These are phyloP conservation scores for Barnettozyma populi DNA, from an alignment of 805 yeast genomes.

Conservation along the genomic window DNA sequence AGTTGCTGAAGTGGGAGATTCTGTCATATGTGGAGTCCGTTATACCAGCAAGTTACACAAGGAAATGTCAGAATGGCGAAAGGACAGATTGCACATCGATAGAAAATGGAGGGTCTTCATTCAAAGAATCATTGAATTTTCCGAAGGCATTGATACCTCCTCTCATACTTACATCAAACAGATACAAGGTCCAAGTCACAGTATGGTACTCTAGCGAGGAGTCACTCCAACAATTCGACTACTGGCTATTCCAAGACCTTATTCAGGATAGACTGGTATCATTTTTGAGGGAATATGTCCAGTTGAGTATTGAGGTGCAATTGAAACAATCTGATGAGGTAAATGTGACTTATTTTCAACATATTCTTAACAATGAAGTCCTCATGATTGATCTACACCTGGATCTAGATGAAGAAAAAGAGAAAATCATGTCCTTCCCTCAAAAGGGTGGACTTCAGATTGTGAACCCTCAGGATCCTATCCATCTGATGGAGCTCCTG, in stretches of 20 bases:
- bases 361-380: not conserved
- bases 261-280: not conserved
- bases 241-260: not conserved
- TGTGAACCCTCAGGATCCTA: not conserved
- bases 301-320: not conserved
- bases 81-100: too few species aligned
- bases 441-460: slow-evolving; percentile 6
- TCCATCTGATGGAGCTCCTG: slow-evolving; percentile 4
- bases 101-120: not conserved
- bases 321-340: not conserved
- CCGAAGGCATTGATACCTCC: not conserved
- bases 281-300: not conserved
- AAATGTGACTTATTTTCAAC: not conserved
- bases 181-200: not conserved
- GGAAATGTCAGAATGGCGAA: not conserved
- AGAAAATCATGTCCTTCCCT: not conserved
- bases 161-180: not conserved
- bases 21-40: not conserved
- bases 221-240: not conserved
- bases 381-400: not conserved
- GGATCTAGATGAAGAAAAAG: not conserved
- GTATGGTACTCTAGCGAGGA: not conserved
- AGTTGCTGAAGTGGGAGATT: slow-evolving; percentile 4
- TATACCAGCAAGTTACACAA: not conserved
- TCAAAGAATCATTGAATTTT: not conserved